Base-by-base conservation (phyloP, 2,329 filamentous ascomycete species). In the Sporothrix protearum region DNA sequence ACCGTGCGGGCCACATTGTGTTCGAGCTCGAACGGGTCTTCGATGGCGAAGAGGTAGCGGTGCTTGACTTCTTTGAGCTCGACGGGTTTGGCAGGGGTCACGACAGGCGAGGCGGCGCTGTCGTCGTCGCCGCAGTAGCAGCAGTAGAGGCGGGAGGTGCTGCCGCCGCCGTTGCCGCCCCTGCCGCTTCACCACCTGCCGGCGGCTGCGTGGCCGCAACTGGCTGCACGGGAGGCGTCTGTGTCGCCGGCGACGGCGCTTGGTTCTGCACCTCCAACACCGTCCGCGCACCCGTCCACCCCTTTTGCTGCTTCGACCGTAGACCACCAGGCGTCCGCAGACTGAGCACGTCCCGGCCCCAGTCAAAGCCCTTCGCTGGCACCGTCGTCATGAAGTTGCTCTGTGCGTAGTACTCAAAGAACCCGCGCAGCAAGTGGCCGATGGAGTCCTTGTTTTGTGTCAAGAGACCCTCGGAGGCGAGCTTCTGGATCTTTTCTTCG, bases 1-100 rank as follows among this genome's bases (percentile, higher is more conserved):
- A 97, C 93, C 0, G 93, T 97, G 67, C 93, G 85, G 2, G 92
- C 94, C 45, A 97, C 91, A 76, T 97, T 97, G 80, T 97, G 93
- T 53, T 93, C 90, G 1, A 89, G 81, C 81, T 97, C 93, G 77
- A 97, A 97, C 0, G 94, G 94, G 78, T 97, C 94, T 78, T 97
- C 94, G 73, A 97, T 94, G 42, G 93, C 92, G 75, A 97, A 92
- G 4, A 97, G 85, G 79, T 93, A 97, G 14, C 93, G 88, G 77
- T 94, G 88, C 1, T 92, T 88, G 16, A 95, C 86, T 77, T 94
- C 92, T 76, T 91, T 92, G 68, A 86, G 77, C 42, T 86, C 83
- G 5, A 77, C 77, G 12, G 78, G 74, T 68, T 81, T 82, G 2
- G 76, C 71, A 8, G 76, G 73, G 0, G 39, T 33, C 1, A 4